phyloP scores from a whole-genome alignment of 371 early-diverging fungal genomes.

The Entomophthora muscae region DNA sequence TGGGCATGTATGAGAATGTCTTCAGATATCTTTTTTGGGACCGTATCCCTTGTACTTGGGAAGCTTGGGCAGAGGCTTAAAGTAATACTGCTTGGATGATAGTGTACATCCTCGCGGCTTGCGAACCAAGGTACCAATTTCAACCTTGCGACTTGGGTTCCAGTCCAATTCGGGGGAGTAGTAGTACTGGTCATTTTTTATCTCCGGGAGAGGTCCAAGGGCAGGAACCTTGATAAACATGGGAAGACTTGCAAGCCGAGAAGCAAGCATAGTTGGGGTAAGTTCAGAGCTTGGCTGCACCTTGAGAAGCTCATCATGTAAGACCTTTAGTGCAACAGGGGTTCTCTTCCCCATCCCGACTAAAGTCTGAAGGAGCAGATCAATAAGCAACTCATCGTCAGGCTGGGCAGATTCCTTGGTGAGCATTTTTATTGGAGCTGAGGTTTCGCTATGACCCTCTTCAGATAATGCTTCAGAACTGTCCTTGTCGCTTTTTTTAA shows the following conservation, averaged over 20 bases:
- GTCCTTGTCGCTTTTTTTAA: neutral
- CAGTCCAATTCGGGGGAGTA: constrained; percentile 1
- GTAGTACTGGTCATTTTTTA: constrained; percentile 5
- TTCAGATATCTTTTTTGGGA: neutral
- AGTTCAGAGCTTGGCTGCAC: neutral
- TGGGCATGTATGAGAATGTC: too few relatives aligned
- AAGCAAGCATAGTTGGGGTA: neutral
- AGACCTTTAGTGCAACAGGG: neutral
- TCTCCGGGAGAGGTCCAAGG: neutral
- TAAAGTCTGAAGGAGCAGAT: constrained; percentile 5
- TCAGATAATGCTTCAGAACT: neutral
- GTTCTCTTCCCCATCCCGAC: constrained; percentile 5
- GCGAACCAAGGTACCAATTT: constrained; percentile 5
- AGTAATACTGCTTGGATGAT: constrained; percentile 5
- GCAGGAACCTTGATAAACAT: constrained; percentile 4
- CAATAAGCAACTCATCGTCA: constrained; percentile 8
- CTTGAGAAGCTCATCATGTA: neutral
- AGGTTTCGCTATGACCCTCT: too few relatives aligned
- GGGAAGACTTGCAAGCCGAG: neutral
- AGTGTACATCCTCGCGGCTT: constrained; percentile 6
- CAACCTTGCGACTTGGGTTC: constrained; percentile 4
- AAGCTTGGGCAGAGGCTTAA: constrained; percentile 8
- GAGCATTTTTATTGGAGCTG: neutral
- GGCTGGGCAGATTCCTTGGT: neutral
- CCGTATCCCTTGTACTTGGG: constrained; percentile 1